Base-by-base conservation (phyloP, 192 early-diverging fungal species). In the Coemansia sp. region DNA sequence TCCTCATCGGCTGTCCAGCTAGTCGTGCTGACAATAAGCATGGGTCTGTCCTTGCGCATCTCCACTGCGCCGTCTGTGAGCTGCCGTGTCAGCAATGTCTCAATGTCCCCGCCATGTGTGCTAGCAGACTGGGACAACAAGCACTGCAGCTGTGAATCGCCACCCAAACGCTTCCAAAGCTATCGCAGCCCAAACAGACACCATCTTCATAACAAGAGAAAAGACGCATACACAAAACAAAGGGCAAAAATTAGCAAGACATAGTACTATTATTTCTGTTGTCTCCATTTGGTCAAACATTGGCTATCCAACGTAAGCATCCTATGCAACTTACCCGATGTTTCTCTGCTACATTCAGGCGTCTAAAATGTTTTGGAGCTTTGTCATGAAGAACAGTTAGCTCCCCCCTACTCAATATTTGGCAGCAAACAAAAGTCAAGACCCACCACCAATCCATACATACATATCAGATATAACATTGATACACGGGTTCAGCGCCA, bases 1-100 rank as follows among this genome's bases (percentile, higher is more conserved):
- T 99, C 97, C 68, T 99, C 97, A 74, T 99, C 97, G 56, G 89
- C 90, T 16, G 97, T 99, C 95, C 95, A 99, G 69, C 88, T 91
- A 20, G 95, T 97, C 74, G 88, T 91, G 71, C 90, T 92, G 38
- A 98, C 90, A 60, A 99, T 74, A 53, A 99, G 76, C 65, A 85
- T 86, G 4, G 92, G 93, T 46, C 97, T 86, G 58, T 88, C 45
- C 25, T 41, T 44, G 57, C 71, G 75, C 76, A 74, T 64, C 20
- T 14, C 50, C 10, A 71, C 67, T 9, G 58, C 43, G 46, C 80
- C 80, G 17, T 69, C 61, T 4, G 46, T 37, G 25, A 10, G 13
- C 17, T 65, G 71, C 12, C 37, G 19, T 5, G 80, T 83, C 39
- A 83, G 66, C 48, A 83, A 58, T 19, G 74, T 46, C 5, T 59